These are phyloP conservation scores for Emergomyces africanus DNA, from an alignment of 2,329 filamentous ascomycete genomes.

Conservation along the genomic window DNA sequence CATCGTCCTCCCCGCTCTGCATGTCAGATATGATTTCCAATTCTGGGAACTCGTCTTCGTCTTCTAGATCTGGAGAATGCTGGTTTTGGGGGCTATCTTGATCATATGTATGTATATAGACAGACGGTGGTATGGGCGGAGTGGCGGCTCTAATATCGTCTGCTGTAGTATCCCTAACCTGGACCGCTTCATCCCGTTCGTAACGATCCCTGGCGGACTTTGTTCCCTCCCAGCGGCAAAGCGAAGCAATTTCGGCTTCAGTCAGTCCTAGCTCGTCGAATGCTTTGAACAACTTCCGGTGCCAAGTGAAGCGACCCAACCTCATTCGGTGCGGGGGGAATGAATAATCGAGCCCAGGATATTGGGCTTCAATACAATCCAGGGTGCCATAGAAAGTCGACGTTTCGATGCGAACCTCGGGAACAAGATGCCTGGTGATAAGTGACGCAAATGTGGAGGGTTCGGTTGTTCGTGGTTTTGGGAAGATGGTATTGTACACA, in stretches of 20 bases:
- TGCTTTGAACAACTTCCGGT: slow-evolving; percentile 46
- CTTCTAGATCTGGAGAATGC: neutral
- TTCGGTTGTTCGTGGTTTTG: slow-evolving; percentile 42
- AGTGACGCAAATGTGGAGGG: slow-evolving; percentile 47
- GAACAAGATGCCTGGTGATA: slow-evolving; percentile 48
- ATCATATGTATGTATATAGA: slow-evolving; percentile 18
- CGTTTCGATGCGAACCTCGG: slow-evolving; percentile 53
- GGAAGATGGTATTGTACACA: slow-evolving; percentile 47
- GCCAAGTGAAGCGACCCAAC: slow-evolving; percentile 48
- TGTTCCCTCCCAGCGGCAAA: slow-evolving; percentile 48
- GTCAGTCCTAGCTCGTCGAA: slow-evolving; percentile 49
- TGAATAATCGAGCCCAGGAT: slow-evolving; percentile 53
- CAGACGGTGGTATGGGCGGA: slow-evolving; percentile 23
- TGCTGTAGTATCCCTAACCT: slow-evolving; percentile 49
- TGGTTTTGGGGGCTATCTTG: slow-evolving; percentile 2
- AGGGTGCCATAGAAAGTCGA: slow-evolving; percentile 51
- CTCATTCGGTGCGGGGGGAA: slow-evolving; percentile 49
- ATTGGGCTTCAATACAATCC: slow-evolving; percentile 52
- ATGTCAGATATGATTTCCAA: neutral
- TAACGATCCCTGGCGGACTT: slow-evolving; percentile 36
- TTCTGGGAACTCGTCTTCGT: neutral
- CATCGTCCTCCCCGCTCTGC: slow-evolving; percentile 2
- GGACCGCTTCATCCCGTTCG: slow-evolving; percentile 44
- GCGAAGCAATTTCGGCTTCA: slow-evolving; percentile 45
- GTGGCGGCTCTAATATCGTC: slow-evolving; percentile 41